Percentiles rank a stretch among this genome's conserved stretches.
These are phyloP conservation scores for Bacterosira constricta DNA, from an alignment of 108 stramenopile species.

Conservation along the genomic window DNA sequence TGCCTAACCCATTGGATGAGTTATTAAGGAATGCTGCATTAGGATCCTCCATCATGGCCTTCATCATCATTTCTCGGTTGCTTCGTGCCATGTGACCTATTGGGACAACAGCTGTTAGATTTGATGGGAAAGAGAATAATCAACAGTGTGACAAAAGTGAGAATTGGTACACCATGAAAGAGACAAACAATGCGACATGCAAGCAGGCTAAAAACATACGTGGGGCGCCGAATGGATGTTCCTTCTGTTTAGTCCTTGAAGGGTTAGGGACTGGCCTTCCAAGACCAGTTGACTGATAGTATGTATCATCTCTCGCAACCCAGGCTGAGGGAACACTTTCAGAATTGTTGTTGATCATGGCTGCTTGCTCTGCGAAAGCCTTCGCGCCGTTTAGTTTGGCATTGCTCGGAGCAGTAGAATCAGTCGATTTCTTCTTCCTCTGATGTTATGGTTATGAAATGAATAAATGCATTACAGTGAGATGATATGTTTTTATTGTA, in stretches of 20 bases:
- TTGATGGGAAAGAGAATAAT: not conserved
- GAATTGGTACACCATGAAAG: not conserved
- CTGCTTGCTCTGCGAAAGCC: too few relatives aligned
- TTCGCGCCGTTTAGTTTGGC: not conserved
- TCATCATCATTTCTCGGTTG: not conserved
- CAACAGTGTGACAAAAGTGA: too few relatives aligned
- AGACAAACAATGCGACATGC: not conserved
- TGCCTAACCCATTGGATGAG: not conserved
- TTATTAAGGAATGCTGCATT: not conserved
- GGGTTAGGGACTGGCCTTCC: not conserved
- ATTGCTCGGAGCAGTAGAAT: not conserved
- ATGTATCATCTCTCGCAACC: not conserved
- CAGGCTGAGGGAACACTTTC: not conserved
- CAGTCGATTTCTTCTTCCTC: not conserved
- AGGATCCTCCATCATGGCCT: not conserved
- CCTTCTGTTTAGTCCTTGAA: not conserved
- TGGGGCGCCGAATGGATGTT: not conserved
- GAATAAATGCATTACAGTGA: too few relatives aligned
- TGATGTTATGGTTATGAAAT: not conserved
- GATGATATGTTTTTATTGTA: not conserved
- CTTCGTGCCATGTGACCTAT: not conserved
- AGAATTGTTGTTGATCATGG: too few relatives aligned
- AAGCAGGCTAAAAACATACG: not conserved
- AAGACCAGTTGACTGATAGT: not conserved
- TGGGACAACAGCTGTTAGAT: not conserved